A percentile compares a stretch with the other conserved stretches of the same genome.
Conservation (phyloP, 805 yeast species). For the Yueomyces sinensis region DNA sequence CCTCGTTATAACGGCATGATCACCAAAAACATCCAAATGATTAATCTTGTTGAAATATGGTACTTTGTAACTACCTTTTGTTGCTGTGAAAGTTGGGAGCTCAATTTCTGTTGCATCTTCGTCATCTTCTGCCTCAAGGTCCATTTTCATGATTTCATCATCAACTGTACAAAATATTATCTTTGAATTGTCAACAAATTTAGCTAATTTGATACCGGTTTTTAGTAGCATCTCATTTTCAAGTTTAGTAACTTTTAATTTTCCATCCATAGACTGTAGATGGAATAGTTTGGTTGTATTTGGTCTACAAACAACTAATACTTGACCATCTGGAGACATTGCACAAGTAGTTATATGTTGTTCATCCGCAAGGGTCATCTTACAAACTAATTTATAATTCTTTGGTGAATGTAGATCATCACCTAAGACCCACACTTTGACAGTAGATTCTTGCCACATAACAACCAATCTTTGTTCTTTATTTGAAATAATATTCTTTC, state of each 20-base stretch:
- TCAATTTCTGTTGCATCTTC: conserved; percentile 27
- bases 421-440: conserved; percentile 66
- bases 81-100: conserved; percentile 26
- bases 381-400: conserved; percentile 42
- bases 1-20: conserved; percentile 46
- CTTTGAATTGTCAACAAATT: conserved; percentile 33
- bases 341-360: conserved; percentile 65
- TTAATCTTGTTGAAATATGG: conserved; percentile 40
- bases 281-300: conserved; percentile 56
- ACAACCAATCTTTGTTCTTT: conserved; percentile 38
- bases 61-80: conserved; percentile 23
- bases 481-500: conserved; percentile 38
- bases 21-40: conserved; percentile 35
- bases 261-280: conserved; percentile 30
- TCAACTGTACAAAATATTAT: conserved; percentile 43
- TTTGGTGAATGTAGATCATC: conserved; percentile 17
- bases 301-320: conserved; percentile 60
- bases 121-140: conserved; percentile 28
- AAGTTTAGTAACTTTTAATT: conserved; percentile 39
- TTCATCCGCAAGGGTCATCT: conserved; percentile 55
- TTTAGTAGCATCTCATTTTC: conserved; percentile 26
- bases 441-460: conserved; percentile 71
- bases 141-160: conserved; percentile 42
- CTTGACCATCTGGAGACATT: conserved; percentile 49
- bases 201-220: conserved; percentile 43